Evolutionary conservation across 2,329 filamentous ascomycete species (phyloP), one percentile per base, ranked within the genome.

Genomic region (Trichoderma guizhouense): DNA sequence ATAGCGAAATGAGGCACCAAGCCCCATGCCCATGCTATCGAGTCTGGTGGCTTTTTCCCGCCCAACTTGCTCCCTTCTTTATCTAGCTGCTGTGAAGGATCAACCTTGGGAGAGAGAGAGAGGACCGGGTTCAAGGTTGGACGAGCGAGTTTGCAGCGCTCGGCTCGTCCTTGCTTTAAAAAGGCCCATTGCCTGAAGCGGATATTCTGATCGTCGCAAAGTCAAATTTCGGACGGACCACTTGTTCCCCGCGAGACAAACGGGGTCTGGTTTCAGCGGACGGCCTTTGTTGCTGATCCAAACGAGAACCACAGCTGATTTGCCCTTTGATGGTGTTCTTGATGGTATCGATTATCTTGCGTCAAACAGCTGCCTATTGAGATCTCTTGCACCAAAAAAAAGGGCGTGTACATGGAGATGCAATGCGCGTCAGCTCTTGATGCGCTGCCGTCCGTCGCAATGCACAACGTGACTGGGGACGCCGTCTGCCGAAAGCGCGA

Each of bases 141-240:
- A 24, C 8, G 11, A 39, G 47, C 47, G 47, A 53, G 8, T 51
- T 53, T 53, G 47, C 47, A 24, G 47, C 11, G 47, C 9, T 21
- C 21, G 43, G 14, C 21, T n/a, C 21, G 28, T 65, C 28, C 51
- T 36, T 65, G 21, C 32, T 34, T 43, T 51, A 12, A 51, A 51
- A 65, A 30, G 36, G 61, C 18, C 18, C 24, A 28, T 66, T 66
- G 39, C 47, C 47, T 39, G 14, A 57, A 55, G 63, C 63, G 63
- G 63, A 66, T 66, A 57, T 66, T 28, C 6, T 28, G 63, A 66
- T 66, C 63, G 63, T 66, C 63, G 63, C 47, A 15, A 61, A 21
- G 60, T 24, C 24, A 39, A 57, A 66, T 28, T 28, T 36, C 63
- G 47, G 30, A 57, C 63, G 47, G 47, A 39, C 21, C 62, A n/a